These are phyloP conservation scores for Chara braunii DNA, from an alignment of 139 green algal species.

Conservation along the genomic window DNA sequence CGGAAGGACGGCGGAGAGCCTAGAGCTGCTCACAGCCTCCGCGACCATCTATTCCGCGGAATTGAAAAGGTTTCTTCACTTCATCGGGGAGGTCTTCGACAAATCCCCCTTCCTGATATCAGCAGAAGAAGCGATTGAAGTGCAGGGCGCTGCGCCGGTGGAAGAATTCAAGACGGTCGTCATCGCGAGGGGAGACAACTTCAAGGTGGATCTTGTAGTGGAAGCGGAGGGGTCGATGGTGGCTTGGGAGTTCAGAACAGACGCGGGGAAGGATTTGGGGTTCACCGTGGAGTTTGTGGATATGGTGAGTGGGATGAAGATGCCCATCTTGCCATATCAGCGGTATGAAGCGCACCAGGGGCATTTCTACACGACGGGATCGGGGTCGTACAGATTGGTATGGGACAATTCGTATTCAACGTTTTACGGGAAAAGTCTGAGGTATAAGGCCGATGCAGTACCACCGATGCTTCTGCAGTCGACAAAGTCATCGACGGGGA, in stretches of 20 bases:
- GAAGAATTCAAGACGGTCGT: constrained; percentile 39
- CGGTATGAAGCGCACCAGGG: constrained; percentile 21
- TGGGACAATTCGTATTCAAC: constrained; percentile 38
- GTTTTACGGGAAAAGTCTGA: constrained; percentile 11
- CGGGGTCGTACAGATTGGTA: constrained; percentile 8
- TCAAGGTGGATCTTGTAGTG: constrained; percentile 29
- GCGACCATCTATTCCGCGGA: not conserved
- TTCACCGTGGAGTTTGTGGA: constrained; percentile 29
- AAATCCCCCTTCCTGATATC: constrained; percentile 44
- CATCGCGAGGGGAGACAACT: constrained; percentile 28
- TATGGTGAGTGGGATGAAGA: constrained; percentile 14
- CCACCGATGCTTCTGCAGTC: no score
- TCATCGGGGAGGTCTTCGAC: constrained; percentile 25
- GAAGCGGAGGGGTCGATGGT: constrained; percentile 29
- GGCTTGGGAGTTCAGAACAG: constrained; percentile 37
- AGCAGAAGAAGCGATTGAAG: constrained; percentile 18
- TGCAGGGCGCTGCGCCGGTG: not conserved
- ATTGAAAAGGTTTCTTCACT: not conserved
- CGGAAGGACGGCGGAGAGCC: not conserved
- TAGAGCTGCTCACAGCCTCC: not conserved
- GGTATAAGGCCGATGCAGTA: constrained; percentile 33
- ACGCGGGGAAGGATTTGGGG: constrained; percentile 16
- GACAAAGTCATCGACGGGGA: no score
- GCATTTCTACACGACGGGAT: constrained; percentile 21
- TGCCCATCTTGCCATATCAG: constrained; percentile 32